Evolutionary conservation across 31 red algal species (phyloP).

Genomic region (Asparagopsis taxiformis): DNA sequence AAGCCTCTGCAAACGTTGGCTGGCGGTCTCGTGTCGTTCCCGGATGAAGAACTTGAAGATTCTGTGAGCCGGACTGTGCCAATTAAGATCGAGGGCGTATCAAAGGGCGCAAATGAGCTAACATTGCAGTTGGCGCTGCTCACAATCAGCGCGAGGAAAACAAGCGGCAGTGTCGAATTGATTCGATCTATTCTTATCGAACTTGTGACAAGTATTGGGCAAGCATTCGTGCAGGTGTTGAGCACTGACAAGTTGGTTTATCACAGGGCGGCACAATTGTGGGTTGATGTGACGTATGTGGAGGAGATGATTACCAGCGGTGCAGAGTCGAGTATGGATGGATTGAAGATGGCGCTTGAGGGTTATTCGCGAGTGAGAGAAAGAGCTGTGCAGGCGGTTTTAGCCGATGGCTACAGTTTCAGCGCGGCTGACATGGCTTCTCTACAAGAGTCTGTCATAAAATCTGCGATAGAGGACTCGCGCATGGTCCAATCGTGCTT

Average conservation of each 20-base stretch:
- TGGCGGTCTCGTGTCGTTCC: constrained; percentile 11
- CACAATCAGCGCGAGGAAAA: constrained; percentile 15
- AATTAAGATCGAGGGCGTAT: constrained; percentile 36
- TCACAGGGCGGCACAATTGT: constrained; percentile 46
- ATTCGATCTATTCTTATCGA: constrained; percentile 6
- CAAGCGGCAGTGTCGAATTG: neutral
- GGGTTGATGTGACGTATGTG: constrained; percentile 42
- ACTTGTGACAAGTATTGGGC: constrained; percentile 25
- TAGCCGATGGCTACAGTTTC: constrained; percentile 51
- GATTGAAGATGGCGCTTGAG: constrained; percentile 24
- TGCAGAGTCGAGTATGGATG: constrained; percentile 2
- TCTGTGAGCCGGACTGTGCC: constrained; percentile 20
- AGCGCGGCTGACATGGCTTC: constrained; percentile 37
- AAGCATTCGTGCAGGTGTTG: constrained; percentile 11
- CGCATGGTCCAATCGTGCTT: constrained; percentile 31
- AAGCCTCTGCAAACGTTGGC: constrained; percentile 23
- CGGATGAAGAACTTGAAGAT: constrained; percentile 29
- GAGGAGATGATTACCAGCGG: constrained; percentile 27
- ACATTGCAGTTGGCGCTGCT: constrained; percentile 41
- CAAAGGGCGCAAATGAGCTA: constrained; percentile 27
- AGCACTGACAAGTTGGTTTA: constrained; percentile 38
- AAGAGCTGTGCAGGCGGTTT: constrained; percentile 42
- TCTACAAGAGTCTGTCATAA: constrained; percentile 19
- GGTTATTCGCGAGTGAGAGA: constrained; percentile 32
- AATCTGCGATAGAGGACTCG: neutral